These are phyloP conservation scores for Ascochyta lentis DNA, from an alignment of 2,329 filamentous ascomycete species.

Conservation along the genomic window DNA sequence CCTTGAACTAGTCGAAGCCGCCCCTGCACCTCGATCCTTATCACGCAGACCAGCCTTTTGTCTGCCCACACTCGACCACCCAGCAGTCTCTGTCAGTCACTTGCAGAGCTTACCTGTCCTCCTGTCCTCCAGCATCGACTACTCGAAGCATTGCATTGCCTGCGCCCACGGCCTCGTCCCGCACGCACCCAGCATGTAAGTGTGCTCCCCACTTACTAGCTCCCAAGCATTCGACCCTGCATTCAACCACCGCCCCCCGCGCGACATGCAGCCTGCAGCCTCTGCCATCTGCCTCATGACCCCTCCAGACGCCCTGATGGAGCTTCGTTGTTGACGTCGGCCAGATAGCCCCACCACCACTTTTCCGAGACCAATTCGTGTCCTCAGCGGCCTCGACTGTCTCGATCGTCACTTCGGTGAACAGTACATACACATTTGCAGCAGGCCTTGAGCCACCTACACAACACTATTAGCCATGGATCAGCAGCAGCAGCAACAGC, in stretches of 20 bases:
- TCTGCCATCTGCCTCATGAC: conserved; percentile 13
- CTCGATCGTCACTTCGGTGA: conserved; percentile 33
- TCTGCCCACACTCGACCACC: conserved; percentile 21
- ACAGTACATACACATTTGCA: conserved; percentile 29
- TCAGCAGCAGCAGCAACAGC: conserved; percentile 54
- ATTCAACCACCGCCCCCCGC: conserved; percentile 22
- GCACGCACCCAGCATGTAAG: conserved; percentile 37
- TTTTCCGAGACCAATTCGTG: conserved; percentile 30
- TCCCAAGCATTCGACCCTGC: conserved; percentile 33
- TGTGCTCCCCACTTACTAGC: conserved; percentile 27
- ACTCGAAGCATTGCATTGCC: conserved; percentile 38
- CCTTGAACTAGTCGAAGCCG: conserved; percentile 45
- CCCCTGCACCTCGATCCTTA: conserved; percentile 47
- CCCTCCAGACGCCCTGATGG: not conserved
- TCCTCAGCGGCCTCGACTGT: conserved; percentile 29
- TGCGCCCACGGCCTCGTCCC: conserved; percentile 23
- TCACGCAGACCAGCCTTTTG: conserved; percentile 33
- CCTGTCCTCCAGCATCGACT: conserved; percentile 36
- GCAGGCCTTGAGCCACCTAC: conserved; percentile 33
- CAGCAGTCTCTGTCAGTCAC: conserved; percentile 33
- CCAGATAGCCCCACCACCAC: conserved; percentile 36
- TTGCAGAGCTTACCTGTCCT: conserved; percentile 35
- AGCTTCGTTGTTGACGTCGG: conserved; percentile 25
- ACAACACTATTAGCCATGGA: conserved; percentile 49
- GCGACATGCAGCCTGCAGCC: conserved; percentile 18